Base-by-base conservation (phyloP, 371 early-diverging fungal species). In the Mortierella sp. region DNA sequence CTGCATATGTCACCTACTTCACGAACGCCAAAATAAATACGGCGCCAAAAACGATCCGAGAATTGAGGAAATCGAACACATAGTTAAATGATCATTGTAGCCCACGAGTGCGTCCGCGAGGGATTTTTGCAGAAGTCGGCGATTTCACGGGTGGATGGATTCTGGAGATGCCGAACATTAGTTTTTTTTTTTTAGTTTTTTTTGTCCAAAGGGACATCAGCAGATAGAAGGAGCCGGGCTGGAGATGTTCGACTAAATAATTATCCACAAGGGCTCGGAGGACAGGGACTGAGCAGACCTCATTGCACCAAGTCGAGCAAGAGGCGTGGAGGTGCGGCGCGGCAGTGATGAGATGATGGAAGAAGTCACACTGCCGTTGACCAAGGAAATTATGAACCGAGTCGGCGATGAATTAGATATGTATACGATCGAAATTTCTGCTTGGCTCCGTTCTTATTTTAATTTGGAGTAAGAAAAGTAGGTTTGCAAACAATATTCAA, bases 341-440 rank as follows among this genome's bases (percentile, higher is more conserved):
- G 31, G 7, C 14, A 31, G 31, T 17, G 50, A 8, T 21, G 19
- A 3, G n/a, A 28, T 27, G 28, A 28, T 1, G n/a, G 14, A 3
- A 44, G 2, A 12, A 19, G 2, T 11, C 47, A 46, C 21, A 14
- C 31, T 56, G 23, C 19, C 12, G 34, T 12, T 43, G 52, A 53
- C 61, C 61, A 61, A 61, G 37, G 61, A 52, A 27, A 52, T 19
- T 44, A 17, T 52, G 61, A 60, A 43, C 60, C 60, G 60, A 42
- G 51, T 42, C 60, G 51, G 60, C n/a, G 60, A 60, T 41, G 42
- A 28, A 60, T 31, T 11, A 50, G 24, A 52, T 3, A 4, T 12
- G 42, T 56, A 48, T 48, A 5, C 37, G 46, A 56, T 46, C 44
- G 46, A 56, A 27, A 31, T 44, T 21, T 8, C 17, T 21, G 17